Base-by-base conservation (phyloP, 177 flowering plant species). In the Telopea speciosissima region DNA sequence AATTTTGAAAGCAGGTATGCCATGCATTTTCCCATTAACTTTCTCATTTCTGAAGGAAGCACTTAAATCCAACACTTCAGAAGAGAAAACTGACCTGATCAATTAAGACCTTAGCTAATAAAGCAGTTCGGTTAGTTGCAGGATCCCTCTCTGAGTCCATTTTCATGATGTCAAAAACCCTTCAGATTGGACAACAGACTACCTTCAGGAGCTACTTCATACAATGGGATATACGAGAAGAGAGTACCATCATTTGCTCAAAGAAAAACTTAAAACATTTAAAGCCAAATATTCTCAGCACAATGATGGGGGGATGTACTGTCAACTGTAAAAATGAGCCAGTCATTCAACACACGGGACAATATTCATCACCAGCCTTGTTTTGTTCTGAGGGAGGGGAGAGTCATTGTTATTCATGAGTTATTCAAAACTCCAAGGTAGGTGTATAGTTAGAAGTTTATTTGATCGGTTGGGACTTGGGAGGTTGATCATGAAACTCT, bases 161-260 rank as follows among this genome's bases (percentile, higher is more conserved):
- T 81, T 64, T 76, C 82, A 94, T 86, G 62, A 92, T 92, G 59
- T 83, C 76, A 68, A 81, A 87, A 79, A 94, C 98, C 85, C 98
- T 94, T 42, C 73, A 77, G 45, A 56, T 54, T 52, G 63, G 33
- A 74, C 22, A 65, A 14, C 45, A 74, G 31, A 31, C 8, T 70
- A 67, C 23, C 13, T 22, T 62, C 10, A 36, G 42, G 54, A 28
- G 23, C 58, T 71, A 62, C 22, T 31, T 9, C 9, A 42, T 25
- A 68, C n/a, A 58, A 68, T 9, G 23, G 36, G 8, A 33, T 17
- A 60, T 23, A 69, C n/a, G 1, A 12, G 54, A 36, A 25, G 22
- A 24, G 3, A 10, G 14, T 8, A 8, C 11, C 11, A 49, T 49
- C 54, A 49, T 49, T 49, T 16, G 19, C 7, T 49, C 54, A 49